Percentiles rank a stretch among this genome's conserved stretches.
These are phyloP conservation scores for Austroboletus eburneus DNA, from an alignment of 768 basidiomycete species.

Conservation along the genomic window DNA sequence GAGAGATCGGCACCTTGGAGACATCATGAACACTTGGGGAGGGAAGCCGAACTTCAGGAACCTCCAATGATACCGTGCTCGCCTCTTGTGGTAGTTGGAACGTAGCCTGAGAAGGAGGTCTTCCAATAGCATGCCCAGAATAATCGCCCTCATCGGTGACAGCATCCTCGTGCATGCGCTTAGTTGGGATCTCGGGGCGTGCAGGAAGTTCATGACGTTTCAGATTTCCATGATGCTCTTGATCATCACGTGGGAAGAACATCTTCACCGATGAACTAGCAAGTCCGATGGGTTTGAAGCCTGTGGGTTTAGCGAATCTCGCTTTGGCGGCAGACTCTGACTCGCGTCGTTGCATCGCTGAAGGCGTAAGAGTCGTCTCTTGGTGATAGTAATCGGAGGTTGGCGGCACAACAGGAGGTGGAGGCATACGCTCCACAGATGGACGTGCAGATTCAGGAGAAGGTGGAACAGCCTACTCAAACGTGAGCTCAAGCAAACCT, in stretches of 20 bases:
- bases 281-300: slow-evolving; percentile 67
- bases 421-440: slow-evolving; percentile 33
- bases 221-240: slow-evolving; percentile 39
- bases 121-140: slow-evolving; percentile 4
- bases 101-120: not conserved
- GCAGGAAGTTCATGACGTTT: slow-evolving; percentile 13
- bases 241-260: slow-evolving; percentile 84
- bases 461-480: slow-evolving; percentile 17
- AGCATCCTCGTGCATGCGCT: slow-evolving; percentile 25
- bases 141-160: slow-evolving; percentile 19
- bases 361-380: slow-evolving; percentile 9
- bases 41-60: slow-evolving; percentile 12
- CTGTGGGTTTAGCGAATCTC: slow-evolving; percentile 36
- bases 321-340: slow-evolving; percentile 17
- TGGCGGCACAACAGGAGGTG: slow-evolving; percentile 24
- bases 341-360: slow-evolving; percentile 15
- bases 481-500: slow-evolving; percentile 9
- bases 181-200: slow-evolving; percentile 25
- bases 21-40: slow-evolving; percentile 20
- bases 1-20: slow-evolving; percentile 19
- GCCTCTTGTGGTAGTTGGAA: slow-evolving; percentile 9
- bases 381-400: slow-evolving; percentile 12
- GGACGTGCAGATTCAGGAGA: slow-evolving; percentile 21
- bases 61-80: slow-evolving; percentile 5
- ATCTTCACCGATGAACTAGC: slow-evolving; percentile 54